phyloP scores from a whole-genome alignment of 495 filamentous ascomycete species.

The Venustampulla echinocandica region DNA sequence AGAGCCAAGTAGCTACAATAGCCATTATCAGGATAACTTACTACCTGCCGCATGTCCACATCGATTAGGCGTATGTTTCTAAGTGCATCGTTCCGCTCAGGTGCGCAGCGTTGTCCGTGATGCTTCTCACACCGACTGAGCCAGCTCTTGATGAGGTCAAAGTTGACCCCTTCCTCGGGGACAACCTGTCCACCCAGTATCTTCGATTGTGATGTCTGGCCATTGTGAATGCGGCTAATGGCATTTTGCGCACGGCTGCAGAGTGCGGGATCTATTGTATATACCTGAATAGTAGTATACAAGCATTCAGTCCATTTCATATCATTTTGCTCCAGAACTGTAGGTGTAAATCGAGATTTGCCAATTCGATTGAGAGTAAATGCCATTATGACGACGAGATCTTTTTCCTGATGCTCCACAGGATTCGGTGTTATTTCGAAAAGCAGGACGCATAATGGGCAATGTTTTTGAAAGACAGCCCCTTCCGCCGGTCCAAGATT shows the following conservation, averaged over 20 bases:
- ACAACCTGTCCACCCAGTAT: not conserved
- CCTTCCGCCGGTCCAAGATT: not conserved
- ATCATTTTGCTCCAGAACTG: too few relatives aligned
- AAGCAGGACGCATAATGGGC: not conserved
- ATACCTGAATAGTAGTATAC: too few relatives aligned
- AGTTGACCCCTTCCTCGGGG: not conserved
- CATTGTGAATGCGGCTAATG: not conserved
- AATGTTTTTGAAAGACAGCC: not conserved
- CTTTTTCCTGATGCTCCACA: not conserved
- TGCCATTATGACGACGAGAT: not conserved
- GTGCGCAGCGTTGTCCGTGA: not conserved
- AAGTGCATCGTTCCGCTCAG: not conserved
- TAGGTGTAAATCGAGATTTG: not conserved
- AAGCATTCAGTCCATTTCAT: too few relatives aligned
- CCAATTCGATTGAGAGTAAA: not conserved
- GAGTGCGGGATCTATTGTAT: not conserved
- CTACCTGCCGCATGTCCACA: not conserved
- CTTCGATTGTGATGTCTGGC: not conserved
- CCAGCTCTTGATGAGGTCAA: not conserved
- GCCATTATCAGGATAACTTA: not conserved
- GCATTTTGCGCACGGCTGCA: not conserved
- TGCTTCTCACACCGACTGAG: not conserved
- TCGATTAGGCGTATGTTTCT: not conserved
- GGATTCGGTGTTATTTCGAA: not conserved
- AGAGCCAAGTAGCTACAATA: not conserved